Conservation (phyloP, 768 basidiomycete species). For the Phlebiopsis flavidoalba region DNA sequence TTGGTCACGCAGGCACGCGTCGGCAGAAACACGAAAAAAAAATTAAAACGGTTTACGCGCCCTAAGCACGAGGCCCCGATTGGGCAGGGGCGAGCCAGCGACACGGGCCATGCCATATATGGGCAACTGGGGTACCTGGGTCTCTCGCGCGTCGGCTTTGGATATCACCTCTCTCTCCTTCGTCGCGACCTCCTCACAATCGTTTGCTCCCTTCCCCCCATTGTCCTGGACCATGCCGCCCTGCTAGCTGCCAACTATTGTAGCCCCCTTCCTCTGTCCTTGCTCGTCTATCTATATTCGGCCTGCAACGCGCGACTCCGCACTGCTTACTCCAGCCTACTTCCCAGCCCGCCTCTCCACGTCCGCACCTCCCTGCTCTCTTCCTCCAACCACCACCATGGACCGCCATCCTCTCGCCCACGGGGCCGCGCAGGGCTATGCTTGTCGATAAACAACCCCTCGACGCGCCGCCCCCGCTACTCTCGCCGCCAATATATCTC, state of each 20-base stretch:
- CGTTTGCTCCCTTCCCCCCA: conserved; percentile 1
- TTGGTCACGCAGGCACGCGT: not conserved
- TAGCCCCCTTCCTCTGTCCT: not conserved
- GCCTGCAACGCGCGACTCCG: not conserved
- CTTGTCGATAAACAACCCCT: conserved; percentile 6
- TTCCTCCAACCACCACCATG: conserved; percentile 22
- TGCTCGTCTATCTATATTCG: too few relatives aligned
- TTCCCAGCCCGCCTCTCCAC: conserved; percentile 5
- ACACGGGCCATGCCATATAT: conserved; percentile 3
- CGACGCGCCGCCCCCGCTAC: conserved; percentile 3
- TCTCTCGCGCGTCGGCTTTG: not conserved
- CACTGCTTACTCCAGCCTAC: conserved; percentile 6
- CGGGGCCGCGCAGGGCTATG: conserved; percentile 29
- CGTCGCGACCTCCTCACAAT: conserved; percentile 3
- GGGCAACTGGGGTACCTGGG: conserved; percentile 3
- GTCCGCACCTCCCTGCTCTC: conserved; percentile 4
- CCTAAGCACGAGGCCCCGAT: not conserved
- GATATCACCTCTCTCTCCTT: not conserved
- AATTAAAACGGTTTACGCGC: conserved; percentile 1
- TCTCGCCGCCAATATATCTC: conserved; percentile 23
- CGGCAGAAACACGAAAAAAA: not conserved
- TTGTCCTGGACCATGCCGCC: conserved; percentile 5
- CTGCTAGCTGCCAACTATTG: not conserved
- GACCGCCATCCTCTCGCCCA: conserved; percentile 39
- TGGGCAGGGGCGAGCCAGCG: not conserved